phyloP scores from a whole-genome alignment of 2,329 filamentous ascomycete genomes.

The Volutella citrinella region DNA sequence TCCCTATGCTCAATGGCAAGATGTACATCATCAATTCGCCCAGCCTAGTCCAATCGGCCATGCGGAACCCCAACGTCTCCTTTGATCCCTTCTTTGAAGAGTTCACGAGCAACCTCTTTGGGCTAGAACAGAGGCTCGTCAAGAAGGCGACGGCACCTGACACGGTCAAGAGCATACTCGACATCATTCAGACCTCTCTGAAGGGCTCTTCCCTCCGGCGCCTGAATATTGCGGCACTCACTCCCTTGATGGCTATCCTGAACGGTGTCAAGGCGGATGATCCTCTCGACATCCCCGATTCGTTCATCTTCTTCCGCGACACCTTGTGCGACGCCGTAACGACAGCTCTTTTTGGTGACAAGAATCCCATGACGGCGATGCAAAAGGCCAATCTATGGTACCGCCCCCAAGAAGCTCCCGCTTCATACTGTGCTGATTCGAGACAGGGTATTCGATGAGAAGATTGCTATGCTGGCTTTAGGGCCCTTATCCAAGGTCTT shows the following conservation, averaged over 20 bases:
- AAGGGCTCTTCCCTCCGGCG: conserved; percentile 11
- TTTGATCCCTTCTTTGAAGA: conserved; percentile 40
- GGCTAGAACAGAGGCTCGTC: conserved; percentile 4
- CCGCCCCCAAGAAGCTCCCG: no score
- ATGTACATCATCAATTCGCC: conserved; percentile 43
- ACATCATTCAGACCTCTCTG: conserved; percentile 8
- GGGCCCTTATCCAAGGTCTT: conserved; percentile 2
- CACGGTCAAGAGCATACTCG: conserved; percentile 3
- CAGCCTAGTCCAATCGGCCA: conserved; percentile 33
- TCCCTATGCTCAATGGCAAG: conserved; percentile 41
- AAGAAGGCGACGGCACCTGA: neutral
- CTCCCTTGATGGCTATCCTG: neutral
- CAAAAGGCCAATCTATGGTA: conserved; percentile 38
- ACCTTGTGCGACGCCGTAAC: conserved; percentile 36
- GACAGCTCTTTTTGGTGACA: conserved; percentile 38
- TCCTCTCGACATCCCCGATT: conserved; percentile 20
- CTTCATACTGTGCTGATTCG: no score
- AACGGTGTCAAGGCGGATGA: conserved; percentile 2
- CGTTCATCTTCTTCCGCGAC: conserved; percentile 37
- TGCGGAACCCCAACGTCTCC: conserved; percentile 37
- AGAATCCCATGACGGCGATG: conserved; percentile 33
- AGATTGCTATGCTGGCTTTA: conserved; percentile 5
- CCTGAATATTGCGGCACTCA: conserved; percentile 5
- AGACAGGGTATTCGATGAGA: no score
- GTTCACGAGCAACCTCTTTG: conserved; percentile 18